Conservation (phyloP, 177 flowering plant genomes). For the Vitis hybrid region DNA sequence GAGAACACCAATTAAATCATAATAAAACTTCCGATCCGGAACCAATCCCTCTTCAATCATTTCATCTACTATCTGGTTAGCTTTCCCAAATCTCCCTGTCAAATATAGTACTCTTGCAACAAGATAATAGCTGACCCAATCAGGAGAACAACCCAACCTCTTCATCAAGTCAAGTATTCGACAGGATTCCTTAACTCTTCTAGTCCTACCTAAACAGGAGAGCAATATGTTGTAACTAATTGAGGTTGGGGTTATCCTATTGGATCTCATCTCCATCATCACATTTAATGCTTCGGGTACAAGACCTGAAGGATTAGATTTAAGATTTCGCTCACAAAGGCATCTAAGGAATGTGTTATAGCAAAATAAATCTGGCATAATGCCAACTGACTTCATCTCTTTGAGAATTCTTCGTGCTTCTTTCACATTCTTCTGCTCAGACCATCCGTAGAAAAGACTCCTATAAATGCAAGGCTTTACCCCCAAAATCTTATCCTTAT, state of each 20-base stretch:
- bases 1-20: slow-evolving; percentile 65
- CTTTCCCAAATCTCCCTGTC: slow-evolving; percentile 67
- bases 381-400: slow-evolving; percentile 56
- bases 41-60: slow-evolving; percentile 54
- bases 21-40: slow-evolving; percentile 61
- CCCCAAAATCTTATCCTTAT: slow-evolving; percentile 49
- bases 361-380: slow-evolving; percentile 47
- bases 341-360: slow-evolving; percentile 64
- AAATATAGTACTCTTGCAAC: slow-evolving; percentile 63
- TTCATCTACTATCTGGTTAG: slow-evolving; percentile 54
- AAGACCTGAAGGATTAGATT: slow-evolving; percentile 67
- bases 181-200: slow-evolving; percentile 75
- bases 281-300: slow-evolving; percentile 64
- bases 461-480: slow-evolving; percentile 43
- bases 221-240: slow-evolving; percentile 66
- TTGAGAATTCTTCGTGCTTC: slow-evolving; percentile 55
- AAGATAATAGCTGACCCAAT: slow-evolving; percentile 75
- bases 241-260: slow-evolving; percentile 45
- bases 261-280: slow-evolving; percentile 71
- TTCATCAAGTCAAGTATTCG: slow-evolving; percentile 55
- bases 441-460: slow-evolving; percentile 68
- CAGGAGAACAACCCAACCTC: slow-evolving; percentile 51
- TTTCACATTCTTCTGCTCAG: slow-evolving; percentile 52
- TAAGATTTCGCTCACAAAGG: slow-evolving; percentile 59
- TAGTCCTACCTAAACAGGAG: slow-evolving; percentile 58